Evolutionary conservation across 352 stramenopile genomes (phyloP), one percentile per base, ranked within the genome.

Genomic region (Pythium grandisporangium): DNA sequence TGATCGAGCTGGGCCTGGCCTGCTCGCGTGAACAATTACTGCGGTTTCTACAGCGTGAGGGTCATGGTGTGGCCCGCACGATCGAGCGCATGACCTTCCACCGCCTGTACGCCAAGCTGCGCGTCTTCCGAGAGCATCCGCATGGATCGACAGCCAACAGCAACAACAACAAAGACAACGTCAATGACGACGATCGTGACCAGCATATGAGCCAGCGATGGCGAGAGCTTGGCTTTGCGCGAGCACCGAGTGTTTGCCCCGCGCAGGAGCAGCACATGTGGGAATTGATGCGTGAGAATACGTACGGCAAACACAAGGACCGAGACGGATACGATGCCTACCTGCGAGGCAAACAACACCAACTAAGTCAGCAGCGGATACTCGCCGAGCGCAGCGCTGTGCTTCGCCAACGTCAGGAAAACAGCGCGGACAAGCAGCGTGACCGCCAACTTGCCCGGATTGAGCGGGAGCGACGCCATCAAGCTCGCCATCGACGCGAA

Each of bases 1-100:
- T 80, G n/a, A 47, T 72, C n/a, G 73, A 90, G 25, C 56, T 91
- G 17, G 74, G 72, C 12, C 45, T 73, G n/a, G 56, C 49, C 19
- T 83, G 67, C 25, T 77, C 66, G 17, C 70, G 60, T 5, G 70
- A 79, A 29, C 73, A 84, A 51, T 47, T 86, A 14, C 36, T 90
- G 37, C 60, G 67, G 2, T 76, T 70, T 35, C 52, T 90, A 2
- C 59, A 78, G 19, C 50, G 55, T 4, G 58, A 82, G 53, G 50
- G 70, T 36, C 51, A 74, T 58, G 49, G 58, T 1, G 32, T 76
- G 19, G 55, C 34, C n/a, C 51, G 61, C 2, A 59, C 13, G 34
- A 74, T 50, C 32, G 51, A 55, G 22, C 46, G 55, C 1, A 50
- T 54, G 5, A 41, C 69, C 4, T 70, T 83, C 33, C 55, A 46